phyloP scores from a whole-genome alignment of 345 rosid genomes.

The Diplotaxis tenuifolia region DNA sequence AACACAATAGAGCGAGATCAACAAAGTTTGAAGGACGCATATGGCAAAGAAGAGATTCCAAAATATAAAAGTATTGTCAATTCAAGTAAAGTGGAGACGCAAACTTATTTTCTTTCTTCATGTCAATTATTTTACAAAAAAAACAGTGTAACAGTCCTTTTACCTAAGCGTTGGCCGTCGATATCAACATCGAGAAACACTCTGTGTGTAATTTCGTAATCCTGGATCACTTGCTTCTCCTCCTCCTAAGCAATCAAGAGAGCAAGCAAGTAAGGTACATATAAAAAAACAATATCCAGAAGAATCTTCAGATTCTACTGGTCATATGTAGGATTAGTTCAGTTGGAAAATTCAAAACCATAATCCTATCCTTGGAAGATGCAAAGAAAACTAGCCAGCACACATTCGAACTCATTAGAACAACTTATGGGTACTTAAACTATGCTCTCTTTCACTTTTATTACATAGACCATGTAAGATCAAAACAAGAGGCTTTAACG shows the following conservation, averaged over 20 bases:
- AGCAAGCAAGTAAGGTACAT: conserved; percentile 4
- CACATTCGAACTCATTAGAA: not conserved
- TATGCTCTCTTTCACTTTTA: not conserved
- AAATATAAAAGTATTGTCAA: not conserved
- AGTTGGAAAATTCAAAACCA: not conserved
- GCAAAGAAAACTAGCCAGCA: not conserved
- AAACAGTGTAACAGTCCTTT: not conserved
- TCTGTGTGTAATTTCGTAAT: conserved; percentile 78
- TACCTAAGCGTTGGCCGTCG: conserved; percentile 87
- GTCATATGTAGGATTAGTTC: not conserved
- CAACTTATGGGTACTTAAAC: not conserved
- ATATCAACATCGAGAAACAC: conserved; percentile 93
- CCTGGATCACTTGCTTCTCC: conserved; percentile 48
- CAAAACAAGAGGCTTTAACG: not conserved
- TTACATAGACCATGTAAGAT: not conserved
- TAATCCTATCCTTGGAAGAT: too few relatives aligned
- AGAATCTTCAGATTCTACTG: not conserved
- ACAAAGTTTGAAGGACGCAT: not conserved
- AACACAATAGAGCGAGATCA: conserved; percentile 4
- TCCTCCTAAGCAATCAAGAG: conserved; percentile 49
- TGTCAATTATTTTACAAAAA: not conserved
- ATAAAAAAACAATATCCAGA: not conserved
- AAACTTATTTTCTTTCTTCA: not conserved
- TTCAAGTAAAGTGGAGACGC: too few relatives aligned
- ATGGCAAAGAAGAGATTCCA: conserved; percentile 8